A percentile compares a stretch with the other conserved stretches of the same genome.
Evolutionary conservation across 2,329 filamentous ascomycete species (phyloP).

Genomic region (Stagonosporopsis cucurbitacearum): DNA sequence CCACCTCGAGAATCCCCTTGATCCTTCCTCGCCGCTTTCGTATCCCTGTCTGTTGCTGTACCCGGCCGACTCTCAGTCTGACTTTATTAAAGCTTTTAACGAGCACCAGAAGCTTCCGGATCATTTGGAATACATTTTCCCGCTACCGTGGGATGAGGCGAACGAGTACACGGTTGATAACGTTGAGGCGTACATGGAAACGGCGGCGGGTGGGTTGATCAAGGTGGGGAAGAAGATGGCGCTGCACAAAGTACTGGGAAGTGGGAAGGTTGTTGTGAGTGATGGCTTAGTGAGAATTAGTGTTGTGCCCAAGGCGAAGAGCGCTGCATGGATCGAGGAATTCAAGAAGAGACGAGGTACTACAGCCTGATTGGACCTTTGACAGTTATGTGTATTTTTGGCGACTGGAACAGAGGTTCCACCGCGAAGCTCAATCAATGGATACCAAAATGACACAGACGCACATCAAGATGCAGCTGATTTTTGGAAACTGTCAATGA

Average conservation of each 20-base stretch:
- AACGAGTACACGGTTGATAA: constrained; percentile 68
- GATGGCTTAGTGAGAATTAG: constrained; percentile 85
- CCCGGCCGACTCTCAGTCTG: constrained; percentile 78
- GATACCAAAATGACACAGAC: not conserved
- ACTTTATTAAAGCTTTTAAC: constrained; percentile 87
- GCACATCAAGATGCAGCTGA: not conserved
- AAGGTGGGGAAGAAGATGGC: constrained; percentile 88
- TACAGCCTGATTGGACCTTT: not conserved
- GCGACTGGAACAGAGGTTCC: not conserved
- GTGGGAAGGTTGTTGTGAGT: constrained; percentile 83
- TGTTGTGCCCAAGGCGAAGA: constrained; percentile 75
- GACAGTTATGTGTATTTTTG: not conserved
- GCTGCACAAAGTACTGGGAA: constrained; percentile 74
- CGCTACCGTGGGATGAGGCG: constrained; percentile 81
- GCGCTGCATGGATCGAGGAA: constrained; percentile 78
- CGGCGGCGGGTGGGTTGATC: constrained; percentile 75
- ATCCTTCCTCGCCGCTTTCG: constrained; percentile 72
- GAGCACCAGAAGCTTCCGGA: constrained; percentile 78
- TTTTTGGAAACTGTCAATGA: not conserved
- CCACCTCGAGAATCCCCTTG: constrained; percentile 72
- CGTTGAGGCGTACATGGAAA: constrained; percentile 93
- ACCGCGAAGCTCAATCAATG: not conserved
- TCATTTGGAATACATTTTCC: constrained; percentile 85
- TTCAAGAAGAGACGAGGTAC: constrained; percentile 73
- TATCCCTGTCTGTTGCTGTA: constrained; percentile 88